Evolutionary conservation across 352 stramenopile species (phyloP).

Genomic region (Saprolegnia diclina): DNA sequence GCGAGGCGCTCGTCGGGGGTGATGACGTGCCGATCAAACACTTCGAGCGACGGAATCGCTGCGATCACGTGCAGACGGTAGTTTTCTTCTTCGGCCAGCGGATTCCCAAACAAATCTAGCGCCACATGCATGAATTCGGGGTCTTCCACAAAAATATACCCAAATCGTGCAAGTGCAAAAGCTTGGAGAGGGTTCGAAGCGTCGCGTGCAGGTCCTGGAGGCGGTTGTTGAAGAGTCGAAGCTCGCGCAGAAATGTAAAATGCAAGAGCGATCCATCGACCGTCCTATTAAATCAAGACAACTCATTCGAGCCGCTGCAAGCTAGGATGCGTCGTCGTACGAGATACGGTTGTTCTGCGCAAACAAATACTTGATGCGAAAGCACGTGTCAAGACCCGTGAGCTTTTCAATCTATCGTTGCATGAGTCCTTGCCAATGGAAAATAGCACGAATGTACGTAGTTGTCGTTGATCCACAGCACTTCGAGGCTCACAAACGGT

Average conservation of each 20-base stretch:
- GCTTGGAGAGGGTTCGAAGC: conserved; percentile 42
- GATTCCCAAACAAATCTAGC: conserved; percentile 73
- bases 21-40: conserved; percentile 76
- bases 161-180: conserved; percentile 65
- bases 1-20: conserved; percentile 55
- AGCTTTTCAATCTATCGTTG: conserved; percentile 49
- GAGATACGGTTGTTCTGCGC: conserved; percentile 78
- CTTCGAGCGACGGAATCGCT: conserved; percentile 59
- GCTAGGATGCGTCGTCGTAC: conserved; percentile 6
- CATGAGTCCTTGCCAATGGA: not conserved
- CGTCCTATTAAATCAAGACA: conserved; percentile 51
- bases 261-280: conserved; percentile 27
- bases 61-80: conserved; percentile 80
- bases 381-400: conserved; percentile 67
- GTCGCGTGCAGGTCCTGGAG: conserved; percentile 61
- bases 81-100: conserved; percentile 71
- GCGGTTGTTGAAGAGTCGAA: conserved; percentile 77
- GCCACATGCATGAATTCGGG: not conserved
- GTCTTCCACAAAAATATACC: not conserved
- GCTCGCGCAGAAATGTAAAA: conserved; percentile 79
- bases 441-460: conserved; percentile 33
- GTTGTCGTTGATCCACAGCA: conserved; percentile 88
- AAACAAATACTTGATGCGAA: conserved; percentile 86
- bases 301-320: conserved; percentile 68
- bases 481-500: conserved; percentile 81